Conservation (phyloP, 352 stramenopile species). For the Phytophthora tentaculata region DNA sequence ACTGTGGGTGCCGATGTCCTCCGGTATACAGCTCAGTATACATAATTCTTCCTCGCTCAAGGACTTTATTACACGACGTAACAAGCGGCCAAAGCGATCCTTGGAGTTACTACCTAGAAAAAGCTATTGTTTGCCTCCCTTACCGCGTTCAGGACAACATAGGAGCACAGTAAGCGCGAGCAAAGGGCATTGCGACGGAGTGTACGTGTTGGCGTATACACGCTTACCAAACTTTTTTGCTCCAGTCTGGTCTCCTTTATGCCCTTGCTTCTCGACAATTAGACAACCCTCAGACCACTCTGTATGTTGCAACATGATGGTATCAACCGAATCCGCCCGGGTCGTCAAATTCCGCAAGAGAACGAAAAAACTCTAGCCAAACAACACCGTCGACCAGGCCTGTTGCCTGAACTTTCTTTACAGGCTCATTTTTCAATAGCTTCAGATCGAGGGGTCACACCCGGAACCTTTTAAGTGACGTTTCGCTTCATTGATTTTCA, state of each 20-base stretch:
- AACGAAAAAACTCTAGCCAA: no score
- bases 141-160: background rate
- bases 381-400: no score
- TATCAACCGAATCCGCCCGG: no score
- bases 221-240: background rate
- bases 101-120: constrained; percentile 8
- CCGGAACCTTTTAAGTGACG: no score
- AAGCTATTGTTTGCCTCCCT: constrained; percentile 3
- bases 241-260: background rate
- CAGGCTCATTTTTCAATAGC: no score
- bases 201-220: background rate
- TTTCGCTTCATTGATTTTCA: no score
- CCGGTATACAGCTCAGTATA: background rate
- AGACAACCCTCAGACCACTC: background rate
- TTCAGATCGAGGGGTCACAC: no score
- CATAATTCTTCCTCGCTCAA: constrained; percentile 7
- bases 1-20: constrained; percentile 7
- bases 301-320: no score
- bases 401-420: no score
- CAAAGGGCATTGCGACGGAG: background rate
- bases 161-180: constrained; percentile 6
- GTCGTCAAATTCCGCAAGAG: no score
- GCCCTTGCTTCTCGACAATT: background rate
- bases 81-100: constrained; percentile 4
- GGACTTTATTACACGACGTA: background rate